Evolutionary conservation across 352 stramenopile species (phyloP).

Genomic region (Globisporangium sylvaticum): DNA sequence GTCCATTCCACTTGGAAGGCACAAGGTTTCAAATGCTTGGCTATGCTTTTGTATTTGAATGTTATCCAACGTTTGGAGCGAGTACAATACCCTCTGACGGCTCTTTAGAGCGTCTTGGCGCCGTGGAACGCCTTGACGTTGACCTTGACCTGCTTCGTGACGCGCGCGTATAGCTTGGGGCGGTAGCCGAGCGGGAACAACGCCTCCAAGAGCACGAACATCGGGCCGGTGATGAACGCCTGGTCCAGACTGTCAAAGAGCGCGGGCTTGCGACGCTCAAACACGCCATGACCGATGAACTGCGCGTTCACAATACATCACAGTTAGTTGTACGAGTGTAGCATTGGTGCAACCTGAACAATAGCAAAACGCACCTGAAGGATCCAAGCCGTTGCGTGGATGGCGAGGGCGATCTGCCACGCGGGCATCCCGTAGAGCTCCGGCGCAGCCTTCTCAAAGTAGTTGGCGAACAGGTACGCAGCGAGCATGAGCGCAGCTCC

Average conservation of each 20-base stretch:
- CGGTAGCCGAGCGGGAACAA: constrained; percentile 46
- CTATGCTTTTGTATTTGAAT: too few species aligned
- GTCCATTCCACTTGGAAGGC: too few species aligned
- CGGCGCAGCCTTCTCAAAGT: constrained; percentile 19
- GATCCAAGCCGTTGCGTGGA: constrained; percentile 48
- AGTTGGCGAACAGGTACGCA: constrained; percentile 31
- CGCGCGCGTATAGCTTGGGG: constrained; percentile 28
- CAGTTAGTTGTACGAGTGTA: background rate
- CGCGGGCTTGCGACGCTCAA: constrained; percentile 51
- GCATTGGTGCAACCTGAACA: too few species aligned
- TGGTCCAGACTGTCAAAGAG: constrained; percentile 61
- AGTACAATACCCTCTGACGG: too few species aligned
- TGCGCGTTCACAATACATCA: constrained; percentile 5
- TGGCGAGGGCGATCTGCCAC: constrained; percentile 32
- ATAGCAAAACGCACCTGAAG: constrained; percentile 22
- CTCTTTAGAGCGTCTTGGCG: background rate
- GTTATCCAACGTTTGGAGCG: too few species aligned
- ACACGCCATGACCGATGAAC: constrained; percentile 59
- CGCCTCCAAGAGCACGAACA: constrained; percentile 62
- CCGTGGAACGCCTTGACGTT: constrained; percentile 37
- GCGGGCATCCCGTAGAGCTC: constrained; percentile 20
- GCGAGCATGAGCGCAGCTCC: constrained; percentile 29
- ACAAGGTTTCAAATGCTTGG: too few species aligned
- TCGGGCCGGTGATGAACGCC: constrained; percentile 41
- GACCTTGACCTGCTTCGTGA: constrained; percentile 35